Conservation (phyloP, 1,139 yeast species). For the Barnettozyma hawaiiensis region DNA sequence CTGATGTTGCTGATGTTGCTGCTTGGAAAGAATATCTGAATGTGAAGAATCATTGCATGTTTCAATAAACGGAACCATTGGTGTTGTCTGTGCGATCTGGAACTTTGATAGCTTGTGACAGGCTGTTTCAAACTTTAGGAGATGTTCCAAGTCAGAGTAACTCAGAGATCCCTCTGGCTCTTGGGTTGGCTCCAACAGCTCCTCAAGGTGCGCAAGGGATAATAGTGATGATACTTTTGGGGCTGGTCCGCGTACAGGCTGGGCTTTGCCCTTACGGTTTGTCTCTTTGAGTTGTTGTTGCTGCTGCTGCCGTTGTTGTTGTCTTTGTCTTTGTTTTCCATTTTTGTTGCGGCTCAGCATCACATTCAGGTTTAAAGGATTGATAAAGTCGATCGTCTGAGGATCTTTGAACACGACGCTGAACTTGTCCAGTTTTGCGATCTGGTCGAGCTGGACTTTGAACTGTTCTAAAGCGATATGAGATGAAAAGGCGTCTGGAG, state of each 20-base stretch:
- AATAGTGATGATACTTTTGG: background rate
- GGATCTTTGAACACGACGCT: conserved; percentile 7
- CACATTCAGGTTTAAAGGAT: conserved; percentile 21
- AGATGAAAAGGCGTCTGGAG: no score
- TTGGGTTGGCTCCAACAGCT: conserved; percentile 5
- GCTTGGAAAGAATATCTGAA: conserved; percentile 27
- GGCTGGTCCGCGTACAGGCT: conserved; percentile 1
- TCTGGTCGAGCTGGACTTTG: conserved; percentile 3
- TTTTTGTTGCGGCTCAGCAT: conserved; percentile 10
- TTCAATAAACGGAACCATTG: conserved; percentile 41
- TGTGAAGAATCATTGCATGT: conserved; percentile 49
- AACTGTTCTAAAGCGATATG: conserved; percentile 8
- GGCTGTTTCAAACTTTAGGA: conserved; percentile 24
- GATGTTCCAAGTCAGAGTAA: conserved; percentile 16
- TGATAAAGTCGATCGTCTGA: conserved; percentile 22
- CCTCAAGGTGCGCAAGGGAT: conserved; percentile 5
- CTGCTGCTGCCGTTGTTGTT: no score
- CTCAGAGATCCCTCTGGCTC: conserved; percentile 7
- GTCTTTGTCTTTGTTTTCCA: background rate
- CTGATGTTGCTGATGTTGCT: conserved; percentile 29
- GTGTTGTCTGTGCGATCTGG: conserved; percentile 35
- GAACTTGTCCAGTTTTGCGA: conserved; percentile 12
- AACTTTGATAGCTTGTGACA: conserved; percentile 36
- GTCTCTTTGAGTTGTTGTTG: conserved; percentile 2
- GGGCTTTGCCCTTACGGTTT: background rate